A percentile compares a stretch with the other conserved stretches of the same genome.
Conservation (phyloP, 371 early-diverging fungal genomes). For the Coemansia sp. region DNA sequence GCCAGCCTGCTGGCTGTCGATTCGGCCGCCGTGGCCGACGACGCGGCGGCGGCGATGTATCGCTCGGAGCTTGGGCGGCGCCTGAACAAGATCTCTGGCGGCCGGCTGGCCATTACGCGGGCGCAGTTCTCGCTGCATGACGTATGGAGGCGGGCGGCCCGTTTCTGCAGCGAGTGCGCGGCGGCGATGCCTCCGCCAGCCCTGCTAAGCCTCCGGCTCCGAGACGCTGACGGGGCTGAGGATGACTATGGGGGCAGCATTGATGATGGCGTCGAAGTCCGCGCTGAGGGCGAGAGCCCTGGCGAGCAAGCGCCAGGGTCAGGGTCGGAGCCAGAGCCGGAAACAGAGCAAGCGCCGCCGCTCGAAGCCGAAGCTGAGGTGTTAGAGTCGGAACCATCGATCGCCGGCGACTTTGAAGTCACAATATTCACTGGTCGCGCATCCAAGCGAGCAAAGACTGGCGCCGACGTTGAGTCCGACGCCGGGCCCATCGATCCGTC, state of each 20-base stretch:
- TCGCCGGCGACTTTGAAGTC: slow-evolving; percentile 27
- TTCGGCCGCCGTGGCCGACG: neutral
- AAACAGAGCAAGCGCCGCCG: too few species aligned
- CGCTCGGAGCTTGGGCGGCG: slow-evolving; percentile 25
- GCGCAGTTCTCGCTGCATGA: slow-evolving; percentile 13
- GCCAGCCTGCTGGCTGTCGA: slow-evolving; percentile 18
- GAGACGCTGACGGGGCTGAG: neutral
- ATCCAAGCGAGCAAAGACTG: neutral
- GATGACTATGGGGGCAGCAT: too few species aligned
- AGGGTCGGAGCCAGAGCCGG: neutral
- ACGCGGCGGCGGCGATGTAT: slow-evolving; percentile 10
- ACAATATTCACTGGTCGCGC: slow-evolving; percentile 9
- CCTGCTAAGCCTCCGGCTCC: slow-evolving; percentile 1
- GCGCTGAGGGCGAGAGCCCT: slow-evolving; percentile 2
- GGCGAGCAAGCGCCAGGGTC: neutral
- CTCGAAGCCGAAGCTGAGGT: too few species aligned
- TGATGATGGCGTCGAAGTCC: neutral
- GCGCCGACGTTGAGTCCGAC: neutral
- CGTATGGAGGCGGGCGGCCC: slow-evolving; percentile 10
- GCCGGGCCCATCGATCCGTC: slow-evolving; percentile 26
- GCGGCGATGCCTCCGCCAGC: slow-evolving; percentile 5
- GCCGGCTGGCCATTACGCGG: slow-evolving; percentile 26
- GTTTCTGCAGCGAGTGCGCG: slow-evolving; percentile 16
- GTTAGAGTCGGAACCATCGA: neutral
- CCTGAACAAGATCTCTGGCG: slow-evolving; percentile 38